Evolutionary conservation across 805 yeast species (phyloP).

Genomic region (Nakazawaea ishiwadae): DNA sequence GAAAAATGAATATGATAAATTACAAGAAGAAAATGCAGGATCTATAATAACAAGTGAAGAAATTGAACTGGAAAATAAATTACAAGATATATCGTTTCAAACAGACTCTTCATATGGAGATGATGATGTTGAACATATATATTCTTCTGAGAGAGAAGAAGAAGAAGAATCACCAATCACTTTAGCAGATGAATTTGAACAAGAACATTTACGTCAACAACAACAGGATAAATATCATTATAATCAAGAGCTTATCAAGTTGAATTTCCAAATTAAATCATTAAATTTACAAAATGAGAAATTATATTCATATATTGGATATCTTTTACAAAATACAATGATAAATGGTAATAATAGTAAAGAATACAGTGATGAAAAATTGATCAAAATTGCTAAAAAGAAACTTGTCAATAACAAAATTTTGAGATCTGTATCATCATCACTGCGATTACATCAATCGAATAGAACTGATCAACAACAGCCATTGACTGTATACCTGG

Average conservation of each 20-base stretch:
- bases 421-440: conserved; percentile 16
- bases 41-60: background rate
- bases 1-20: conserved; percentile 24
- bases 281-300: conserved; percentile 52
- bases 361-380: conserved; percentile 12
- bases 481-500: conserved; percentile 1
- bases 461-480: conserved; percentile 1
- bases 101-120: conserved; percentile 12
- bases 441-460: conserved; percentile 8
- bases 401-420: conserved; percentile 24
- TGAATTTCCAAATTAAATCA: conserved; percentile 50
- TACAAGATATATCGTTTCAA: conserved; percentile 4
- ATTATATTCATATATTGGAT: conserved; percentile 52
- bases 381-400: conserved; percentile 40
- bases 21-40: conserved; percentile 6
- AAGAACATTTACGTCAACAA: no score
- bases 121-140: conserved; percentile 18
- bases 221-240: conserved; percentile 15
- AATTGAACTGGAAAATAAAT: background rate
- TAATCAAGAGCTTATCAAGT: conserved; percentile 44
- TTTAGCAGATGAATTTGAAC: background rate
- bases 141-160: background rate
- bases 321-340: conserved; percentile 40
- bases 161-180: conserved; percentile 2
- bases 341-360: conserved; percentile 5